Percentiles rank a stretch among this genome's conserved stretches.
Evolutionary conservation across 768 basidiomycete species (phyloP).

Genomic region (Lentinula lateritia): DNA sequence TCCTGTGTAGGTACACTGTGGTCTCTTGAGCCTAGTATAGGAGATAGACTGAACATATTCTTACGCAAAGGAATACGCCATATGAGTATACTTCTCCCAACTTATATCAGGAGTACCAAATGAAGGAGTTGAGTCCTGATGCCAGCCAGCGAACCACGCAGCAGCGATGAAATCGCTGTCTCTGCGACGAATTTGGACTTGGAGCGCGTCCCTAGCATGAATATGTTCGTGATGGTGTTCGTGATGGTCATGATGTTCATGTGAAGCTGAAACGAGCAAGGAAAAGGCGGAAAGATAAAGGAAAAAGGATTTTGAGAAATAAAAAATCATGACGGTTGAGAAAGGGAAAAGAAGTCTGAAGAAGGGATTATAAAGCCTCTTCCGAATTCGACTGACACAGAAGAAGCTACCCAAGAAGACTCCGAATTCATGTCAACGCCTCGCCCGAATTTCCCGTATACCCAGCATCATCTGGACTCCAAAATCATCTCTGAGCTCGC

Average conservation of each 20-base stretch:
- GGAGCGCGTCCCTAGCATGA: background rate
- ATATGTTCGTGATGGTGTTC: background rate
- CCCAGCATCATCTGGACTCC: no score
- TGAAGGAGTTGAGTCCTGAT: conserved; percentile 36
- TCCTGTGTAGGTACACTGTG: conserved; percentile 32
- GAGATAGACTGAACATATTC: conserved; percentile 15
- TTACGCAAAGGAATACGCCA: conserved; percentile 70
- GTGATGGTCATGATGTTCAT: background rate
- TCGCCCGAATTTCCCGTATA: no score
- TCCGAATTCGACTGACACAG: background rate
- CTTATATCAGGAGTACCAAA: conserved; percentile 30
- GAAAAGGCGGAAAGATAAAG: background rate
- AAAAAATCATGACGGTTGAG: background rate
- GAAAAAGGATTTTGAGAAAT: background rate
- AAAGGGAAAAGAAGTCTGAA: background rate
- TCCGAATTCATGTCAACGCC: no score
- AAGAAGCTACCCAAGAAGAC: background rate
- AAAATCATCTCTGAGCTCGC: no score
- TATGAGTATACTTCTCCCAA: conserved; percentile 63
- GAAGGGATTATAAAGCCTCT: background rate
- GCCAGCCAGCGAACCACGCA: conserved; percentile 73
- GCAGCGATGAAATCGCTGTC: conserved; percentile 31
- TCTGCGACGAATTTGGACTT: background rate
- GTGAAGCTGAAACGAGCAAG: background rate
- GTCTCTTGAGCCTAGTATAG: background rate